Evolutionary conservation across 768 basidiomycete species (phyloP), one percentile per base, ranked within the genome.

Genomic region (Trametes cingulata): DNA sequence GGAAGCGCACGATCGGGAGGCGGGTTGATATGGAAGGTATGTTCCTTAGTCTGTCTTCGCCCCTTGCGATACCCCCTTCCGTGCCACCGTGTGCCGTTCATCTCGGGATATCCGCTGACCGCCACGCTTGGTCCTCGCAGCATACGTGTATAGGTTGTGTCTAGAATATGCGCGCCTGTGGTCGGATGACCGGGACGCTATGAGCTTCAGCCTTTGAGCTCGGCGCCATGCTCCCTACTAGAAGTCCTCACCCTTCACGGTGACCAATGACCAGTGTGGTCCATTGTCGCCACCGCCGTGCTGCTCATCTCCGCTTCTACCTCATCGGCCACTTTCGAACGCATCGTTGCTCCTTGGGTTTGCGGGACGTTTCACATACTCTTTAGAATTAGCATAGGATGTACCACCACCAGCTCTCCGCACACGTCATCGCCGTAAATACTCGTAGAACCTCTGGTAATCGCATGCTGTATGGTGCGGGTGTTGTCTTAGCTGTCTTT

Each of bases 1-100:
- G 96, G 96, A 93, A 90, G 73, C 82, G 84, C 67, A 90, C 85
- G 0, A 81, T 93, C 19, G 93, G 92, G 25, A 75, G 96, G 50
- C 85, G 82, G 56, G 79, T 88, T 56, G 96, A 98, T 75, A 94
- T 97, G 91, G 93, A 98, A 83, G 89, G 93, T 93, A 62, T 63
- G 85, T 76, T 51, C 25, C 33, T 42, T 41, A 56, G 42, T 50
- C 22, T 47, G 33, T 50, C 47, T 36, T 41, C 46, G 27, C 46
- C 29, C 29, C 20, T 35, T 24, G 46, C 9, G 29, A 33, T 27
- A 10, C 39, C 46, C n/a, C 40, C 48, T 35, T 39, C 22, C 47
- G 19, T 57, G 25, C 35, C 24, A 39, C 56, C 52, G 40, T 48
- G 29, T 40, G 54, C 35, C n/a, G 39, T 27, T 33, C 29, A 36